Evolutionary conservation across 306 rosid species (phyloP), one percentile per base, ranked within the genome.

Genomic region (Pachyrhizus erosus): DNA sequence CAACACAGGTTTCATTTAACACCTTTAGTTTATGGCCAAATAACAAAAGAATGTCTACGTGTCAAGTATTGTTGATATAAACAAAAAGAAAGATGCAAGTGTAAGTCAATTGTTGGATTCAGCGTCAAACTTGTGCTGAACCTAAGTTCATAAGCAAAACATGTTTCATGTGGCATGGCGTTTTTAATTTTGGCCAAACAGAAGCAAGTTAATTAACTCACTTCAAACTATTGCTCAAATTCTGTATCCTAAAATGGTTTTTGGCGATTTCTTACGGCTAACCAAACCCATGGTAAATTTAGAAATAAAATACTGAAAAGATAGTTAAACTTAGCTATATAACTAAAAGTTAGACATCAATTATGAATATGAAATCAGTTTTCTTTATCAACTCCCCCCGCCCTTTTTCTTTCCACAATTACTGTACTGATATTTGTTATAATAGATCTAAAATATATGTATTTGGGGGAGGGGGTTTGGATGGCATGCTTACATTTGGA

Each of bases 401-500:
- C 9, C 62, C 60, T 17, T 21, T 57, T 21, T 18, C 12, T 12
- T 57, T 10, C 11, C 5, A 57, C 7, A 23, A 57, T 12, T 2
- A 70, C 15, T 72, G 45, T 29, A 29, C 27, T 31, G 18, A 54
- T 33, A 31, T 33, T 73, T 52, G 15, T 21, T 20, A 4, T 3
- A 11, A 5, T 33, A 33, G 33, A 52, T 20, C 20, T 15, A 33
- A 31, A 73, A 18, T 9, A 29, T 17, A 17, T 73, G 31, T n/a
- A 52, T 31, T 18, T 18, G 49, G 78, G 66, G 66, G 33, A 5
- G 29, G 62, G 60, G 23, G 18, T 66, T 66, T 9, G 51, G 73
- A 20, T 11, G 51, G 11, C 27, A 21, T 3, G 37, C 68, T 73
- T 73, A 80, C 21, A 61, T 60, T 80, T 76, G 46, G 57, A 54